These are phyloP conservation scores for Phytophthora sojae DNA, from an alignment of 352 stramenopile species.

Conservation along the genomic window DNA sequence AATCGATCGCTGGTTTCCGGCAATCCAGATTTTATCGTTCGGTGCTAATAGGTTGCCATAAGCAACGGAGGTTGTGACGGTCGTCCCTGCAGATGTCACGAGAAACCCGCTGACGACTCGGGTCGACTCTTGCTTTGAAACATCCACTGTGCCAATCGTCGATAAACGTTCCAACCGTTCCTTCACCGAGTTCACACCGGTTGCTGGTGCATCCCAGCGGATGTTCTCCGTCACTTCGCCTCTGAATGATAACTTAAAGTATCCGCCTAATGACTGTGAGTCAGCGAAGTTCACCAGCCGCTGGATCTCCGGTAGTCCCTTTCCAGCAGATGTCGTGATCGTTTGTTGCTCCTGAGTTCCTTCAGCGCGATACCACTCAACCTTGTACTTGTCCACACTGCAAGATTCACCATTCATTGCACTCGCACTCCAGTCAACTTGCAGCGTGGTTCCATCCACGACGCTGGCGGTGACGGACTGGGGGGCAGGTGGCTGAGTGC, in stretches of 20 bases:
- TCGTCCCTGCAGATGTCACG: conserved; percentile 45
- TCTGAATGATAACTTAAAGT: conserved; percentile 73
- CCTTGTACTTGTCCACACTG: conserved; percentile 69
- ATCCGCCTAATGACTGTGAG: conserved; percentile 63
- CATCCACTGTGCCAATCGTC: conserved; percentile 69
- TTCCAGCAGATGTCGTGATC: conserved; percentile 76
- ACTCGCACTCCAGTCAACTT: conserved; percentile 57
- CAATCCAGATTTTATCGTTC: conserved; percentile 64
- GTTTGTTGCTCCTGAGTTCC: conserved; percentile 70
- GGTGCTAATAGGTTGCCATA: conserved; percentile 36
- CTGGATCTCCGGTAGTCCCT: conserved; percentile 79
- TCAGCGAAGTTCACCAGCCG: conserved; percentile 62
- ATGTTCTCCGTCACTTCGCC: conserved; percentile 77
- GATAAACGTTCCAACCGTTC: conserved; percentile 71
- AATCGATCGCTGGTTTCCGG: conserved; percentile 52
- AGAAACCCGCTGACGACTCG: conserved; percentile 59
- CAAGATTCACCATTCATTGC: conserved; percentile 38
- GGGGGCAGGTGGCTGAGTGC: conserved; percentile 56
- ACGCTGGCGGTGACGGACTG: conserved; percentile 56
- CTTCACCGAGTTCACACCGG: conserved; percentile 72
- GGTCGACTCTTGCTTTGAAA: conserved; percentile 50
- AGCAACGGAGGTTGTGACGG: conserved; percentile 40
- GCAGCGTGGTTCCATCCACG: conserved; percentile 62
- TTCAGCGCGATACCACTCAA: conserved; percentile 80
- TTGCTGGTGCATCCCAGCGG: conserved; percentile 66